These are phyloP conservation scores for Ottelia alismoides DNA, from an alignment of 106 monocot species.

Conservation along the genomic window DNA sequence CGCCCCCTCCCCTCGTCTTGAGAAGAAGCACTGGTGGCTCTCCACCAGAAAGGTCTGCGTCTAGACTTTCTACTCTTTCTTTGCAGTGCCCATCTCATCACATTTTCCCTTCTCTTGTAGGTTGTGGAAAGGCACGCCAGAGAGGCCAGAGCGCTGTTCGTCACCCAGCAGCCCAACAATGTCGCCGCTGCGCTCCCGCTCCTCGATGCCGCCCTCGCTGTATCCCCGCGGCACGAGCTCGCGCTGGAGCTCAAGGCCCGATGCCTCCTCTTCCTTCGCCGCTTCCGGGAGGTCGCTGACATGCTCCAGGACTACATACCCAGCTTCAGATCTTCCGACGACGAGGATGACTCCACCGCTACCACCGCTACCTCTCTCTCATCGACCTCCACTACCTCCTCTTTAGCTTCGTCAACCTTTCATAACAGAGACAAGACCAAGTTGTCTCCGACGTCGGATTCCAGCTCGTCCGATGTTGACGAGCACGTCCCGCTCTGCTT, in stretches of 20 bases:
- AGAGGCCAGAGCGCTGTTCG: conserved; percentile 43
- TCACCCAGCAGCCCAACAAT: conserved; percentile 31
- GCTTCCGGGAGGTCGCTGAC: conserved; percentile 70
- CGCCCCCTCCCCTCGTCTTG: conserved; percentile 23
- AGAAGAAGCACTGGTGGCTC: conserved; percentile 79
- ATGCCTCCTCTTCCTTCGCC: no score
- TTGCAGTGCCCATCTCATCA: not conserved
- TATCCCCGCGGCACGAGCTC: no score
- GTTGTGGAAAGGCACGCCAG: conserved; percentile 44
- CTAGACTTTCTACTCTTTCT: not conserved
- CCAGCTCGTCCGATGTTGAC: no score
- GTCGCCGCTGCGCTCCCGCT: no score
- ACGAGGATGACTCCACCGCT: conserved; percentile 20
- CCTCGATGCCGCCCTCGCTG: no score
- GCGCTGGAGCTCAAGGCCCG: no score
- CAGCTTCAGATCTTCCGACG: conserved; percentile 26
- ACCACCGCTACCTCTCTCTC: conserved; percentile 23
- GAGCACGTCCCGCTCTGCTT: no score
- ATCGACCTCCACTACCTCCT: conserved; percentile 1
- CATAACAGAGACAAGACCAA: no score
- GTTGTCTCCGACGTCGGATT: no score
- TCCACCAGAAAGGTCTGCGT: conserved; percentile 41
- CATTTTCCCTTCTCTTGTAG: conserved; percentile 10
- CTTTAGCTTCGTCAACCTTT: no score
- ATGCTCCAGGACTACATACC: conserved; percentile 86